phyloP scores from a whole-genome alignment of 768 basidiomycete genomes.

The Boletus tylopilopsis region DNA sequence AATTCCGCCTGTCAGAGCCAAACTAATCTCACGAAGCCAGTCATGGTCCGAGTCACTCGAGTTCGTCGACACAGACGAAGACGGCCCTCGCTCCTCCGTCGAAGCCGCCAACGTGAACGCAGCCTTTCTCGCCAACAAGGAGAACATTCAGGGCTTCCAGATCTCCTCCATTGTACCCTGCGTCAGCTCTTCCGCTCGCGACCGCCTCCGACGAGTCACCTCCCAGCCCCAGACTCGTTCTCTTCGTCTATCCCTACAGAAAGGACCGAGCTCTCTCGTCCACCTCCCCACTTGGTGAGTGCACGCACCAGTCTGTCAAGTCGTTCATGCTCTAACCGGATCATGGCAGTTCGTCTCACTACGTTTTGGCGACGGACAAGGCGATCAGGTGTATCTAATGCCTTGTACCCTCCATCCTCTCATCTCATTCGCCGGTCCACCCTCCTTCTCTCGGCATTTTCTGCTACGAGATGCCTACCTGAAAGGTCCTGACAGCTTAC shows the following conservation, averaged over 20 bases:
- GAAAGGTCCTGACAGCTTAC: slow-evolving; percentile 23
- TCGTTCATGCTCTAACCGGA: neutral
- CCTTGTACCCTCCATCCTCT: slow-evolving; percentile 69
- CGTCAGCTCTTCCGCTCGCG: slow-evolving; percentile 24
- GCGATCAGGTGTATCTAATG: slow-evolving; percentile 65
- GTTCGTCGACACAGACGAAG: slow-evolving; percentile 22
- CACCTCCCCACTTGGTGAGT: slow-evolving; percentile 67
- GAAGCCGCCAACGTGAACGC: slow-evolving; percentile 18
- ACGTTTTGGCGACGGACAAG: slow-evolving; percentile 78
- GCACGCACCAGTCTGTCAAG: neutral
- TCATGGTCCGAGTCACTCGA: slow-evolving; percentile 34
- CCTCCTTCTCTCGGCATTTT: slow-evolving; percentile 38
- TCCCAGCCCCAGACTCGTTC: slow-evolving; percentile 12
- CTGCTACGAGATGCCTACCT: slow-evolving; percentile 30
- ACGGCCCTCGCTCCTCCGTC: slow-evolving; percentile 23
- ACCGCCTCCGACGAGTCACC: neutral
- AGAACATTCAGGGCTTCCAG: slow-evolving; percentile 26
- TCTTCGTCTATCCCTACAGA: slow-evolving; percentile 12
- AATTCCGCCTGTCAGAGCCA: slow-evolving; percentile 30
- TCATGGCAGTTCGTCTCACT: slow-evolving; percentile 64
- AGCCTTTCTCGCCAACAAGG: slow-evolving; percentile 23
- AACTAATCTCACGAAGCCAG: slow-evolving; percentile 24
- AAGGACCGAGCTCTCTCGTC: slow-evolving; percentile 46
- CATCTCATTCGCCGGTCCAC: slow-evolving; percentile 75
- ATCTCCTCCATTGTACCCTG: slow-evolving; percentile 11